These are phyloP conservation scores for Xylaria intraflava DNA, from an alignment of 495 filamentous ascomycete species.

Conservation along the genomic window DNA sequence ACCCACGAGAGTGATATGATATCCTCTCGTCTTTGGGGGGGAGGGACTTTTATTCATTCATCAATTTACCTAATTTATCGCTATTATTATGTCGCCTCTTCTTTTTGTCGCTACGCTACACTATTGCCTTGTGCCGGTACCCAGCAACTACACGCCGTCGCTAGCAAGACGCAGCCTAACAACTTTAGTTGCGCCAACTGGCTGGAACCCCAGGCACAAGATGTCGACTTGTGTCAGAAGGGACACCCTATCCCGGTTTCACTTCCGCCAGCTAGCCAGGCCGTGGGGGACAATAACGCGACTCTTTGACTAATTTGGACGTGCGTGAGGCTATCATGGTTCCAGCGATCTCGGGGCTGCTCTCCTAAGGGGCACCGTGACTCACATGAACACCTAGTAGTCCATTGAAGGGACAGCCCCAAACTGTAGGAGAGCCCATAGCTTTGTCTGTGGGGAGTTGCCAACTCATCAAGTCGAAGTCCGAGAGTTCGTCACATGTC, in stretches of 20 bases:
- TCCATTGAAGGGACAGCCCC: background rate
- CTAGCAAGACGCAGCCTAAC: background rate
- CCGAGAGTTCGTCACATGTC: constrained; percentile 13
- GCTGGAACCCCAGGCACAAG: constrained; percentile 9
- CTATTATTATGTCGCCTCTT: too few relatives aligned
- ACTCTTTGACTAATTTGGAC: background rate
- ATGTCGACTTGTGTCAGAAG: constrained; percentile 9
- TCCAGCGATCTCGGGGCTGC: background rate
- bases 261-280: background rate
- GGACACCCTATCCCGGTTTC: constrained; percentile 3
- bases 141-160: background rate
- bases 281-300: background rate
- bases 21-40: background rate
- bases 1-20: background rate
- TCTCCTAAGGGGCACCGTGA: background rate
- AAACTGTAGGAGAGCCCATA: background rate
- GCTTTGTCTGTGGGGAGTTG: constrained; percentile 2
- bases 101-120: background rate
- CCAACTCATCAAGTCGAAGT: constrained; percentile 14
- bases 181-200: constrained; percentile 5
- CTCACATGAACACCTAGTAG: constrained; percentile 7
- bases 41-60: background rate
- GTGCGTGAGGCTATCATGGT: constrained; percentile 2
- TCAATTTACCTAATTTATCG: background rate
- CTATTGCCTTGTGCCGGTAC: background rate